Evolutionary conservation across 495 filamentous ascomycete species (phyloP).

Genomic region (Penicillium malachiteum): DNA sequence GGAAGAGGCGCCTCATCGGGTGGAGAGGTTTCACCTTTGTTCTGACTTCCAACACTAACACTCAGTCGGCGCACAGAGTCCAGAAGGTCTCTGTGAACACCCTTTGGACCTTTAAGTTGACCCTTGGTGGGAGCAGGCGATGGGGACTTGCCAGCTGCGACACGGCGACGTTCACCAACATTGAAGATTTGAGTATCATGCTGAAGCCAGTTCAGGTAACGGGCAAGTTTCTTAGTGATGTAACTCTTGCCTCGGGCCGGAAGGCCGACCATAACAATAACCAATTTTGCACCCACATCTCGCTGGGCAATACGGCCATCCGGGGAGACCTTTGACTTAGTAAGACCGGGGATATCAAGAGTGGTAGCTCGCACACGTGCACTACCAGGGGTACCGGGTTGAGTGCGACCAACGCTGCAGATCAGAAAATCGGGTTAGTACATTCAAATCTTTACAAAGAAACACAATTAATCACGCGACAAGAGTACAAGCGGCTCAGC

Average conservation of each 20-base stretch:
- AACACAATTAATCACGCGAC: slow-evolving; percentile 12
- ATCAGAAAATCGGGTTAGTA: slow-evolving; percentile 11
- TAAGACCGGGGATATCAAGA: slow-evolving; percentile 85
- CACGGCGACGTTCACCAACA: slow-evolving; percentile 84
- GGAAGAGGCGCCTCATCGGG: slow-evolving; percentile 32
- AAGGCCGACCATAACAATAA: slow-evolving; percentile 97
- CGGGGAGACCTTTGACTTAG: slow-evolving; percentile 87
- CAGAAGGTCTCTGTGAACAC: slow-evolving; percentile 41
- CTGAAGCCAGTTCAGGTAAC: slow-evolving; percentile 96
- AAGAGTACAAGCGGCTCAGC: background rate
- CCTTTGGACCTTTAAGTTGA: slow-evolving; percentile 22
- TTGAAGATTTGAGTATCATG: slow-evolving; percentile 96
- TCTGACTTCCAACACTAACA: slow-evolving; percentile 38
- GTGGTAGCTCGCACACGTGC: slow-evolving; percentile 72
- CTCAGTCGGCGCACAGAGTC: slow-evolving; percentile 46
- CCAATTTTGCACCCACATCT: slow-evolving; percentile 92
- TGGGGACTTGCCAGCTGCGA: slow-evolving; percentile 64
- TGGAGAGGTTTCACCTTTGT: slow-evolving; percentile 21
- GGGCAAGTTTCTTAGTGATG: slow-evolving; percentile 94
- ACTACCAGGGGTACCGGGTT: slow-evolving; percentile 51
- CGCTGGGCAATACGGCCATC: slow-evolving; percentile 89
- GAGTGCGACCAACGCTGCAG: slow-evolving; percentile 17
- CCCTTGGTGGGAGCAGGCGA: slow-evolving; percentile 28
- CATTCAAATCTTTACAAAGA: background rate
- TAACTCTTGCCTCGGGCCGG: slow-evolving; percentile 96